These are phyloP conservation scores for Populus hybrid DNA, from an alignment of 441 rosid genomes.

Conservation along the genomic window DNA sequence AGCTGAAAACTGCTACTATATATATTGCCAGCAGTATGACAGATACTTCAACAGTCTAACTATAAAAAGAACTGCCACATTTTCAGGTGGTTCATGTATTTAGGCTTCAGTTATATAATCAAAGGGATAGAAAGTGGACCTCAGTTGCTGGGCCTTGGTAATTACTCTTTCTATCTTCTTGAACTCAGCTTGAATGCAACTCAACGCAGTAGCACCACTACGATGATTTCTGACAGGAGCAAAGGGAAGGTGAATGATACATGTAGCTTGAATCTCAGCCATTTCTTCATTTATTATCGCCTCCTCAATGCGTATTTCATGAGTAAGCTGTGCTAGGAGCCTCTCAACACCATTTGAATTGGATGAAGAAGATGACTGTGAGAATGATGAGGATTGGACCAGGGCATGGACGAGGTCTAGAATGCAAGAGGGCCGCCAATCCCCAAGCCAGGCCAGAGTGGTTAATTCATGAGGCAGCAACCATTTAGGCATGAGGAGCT, in stretches of 20 bases:
- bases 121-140: conserved; percentile 31
- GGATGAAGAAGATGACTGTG: conserved; percentile 16
- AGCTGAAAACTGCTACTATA: too few species aligned
- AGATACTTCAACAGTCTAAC: not conserved
- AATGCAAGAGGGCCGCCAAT: conserved; percentile 82
- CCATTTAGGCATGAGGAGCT: conserved; percentile 56
- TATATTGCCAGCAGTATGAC: too few species aligned
- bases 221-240: conserved; percentile 30
- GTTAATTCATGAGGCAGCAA: conserved; percentile 60
- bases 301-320: conserved; percentile 73
- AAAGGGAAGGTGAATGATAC: conserved; percentile 69
- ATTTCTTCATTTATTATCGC: conserved; percentile 71
- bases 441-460: conserved; percentile 69
- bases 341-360: conserved; percentile 33
- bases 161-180: conserved; percentile 58
- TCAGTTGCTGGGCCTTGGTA: conserved; percentile 72
- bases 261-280: conserved; percentile 77
- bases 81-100: not conserved
- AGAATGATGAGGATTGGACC: conserved; percentile 31
- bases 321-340: conserved; percentile 47
- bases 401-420: conserved; percentile 53
- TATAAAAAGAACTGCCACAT: not conserved
- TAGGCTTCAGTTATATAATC: not conserved
- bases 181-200: conserved; percentile 48
- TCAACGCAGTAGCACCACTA: conserved; percentile 32